Evolutionary conservation across 1,139 yeast genomes (phyloP), one percentile per base, ranked within the genome.

Genomic region (Geotrichum fermentans): DNA sequence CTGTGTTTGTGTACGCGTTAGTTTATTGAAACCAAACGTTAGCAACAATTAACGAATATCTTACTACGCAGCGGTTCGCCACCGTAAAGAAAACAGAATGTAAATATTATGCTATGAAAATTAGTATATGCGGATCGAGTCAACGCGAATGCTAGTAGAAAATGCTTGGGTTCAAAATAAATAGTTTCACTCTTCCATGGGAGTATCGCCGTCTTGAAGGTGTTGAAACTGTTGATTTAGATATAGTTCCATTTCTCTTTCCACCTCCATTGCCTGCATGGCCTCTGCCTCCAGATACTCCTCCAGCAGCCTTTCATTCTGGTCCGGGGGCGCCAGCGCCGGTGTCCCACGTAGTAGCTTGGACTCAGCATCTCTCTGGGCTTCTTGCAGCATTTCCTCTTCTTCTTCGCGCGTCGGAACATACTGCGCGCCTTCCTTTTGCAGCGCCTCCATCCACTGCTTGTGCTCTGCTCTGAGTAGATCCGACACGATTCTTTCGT

Each of bases 381-480:
- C 13, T 16, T 42, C 45, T 17, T 16, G 10, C 21, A 42, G 34
- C 24, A 42, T 29, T 6, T 17, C 45, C 24, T 45, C 45, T n/a
- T 34, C 40, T 26, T 38, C 48, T 17, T 45, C 49, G 16, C 37
- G 41, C 6, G 22, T 21, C 6, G 38, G 33, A 10, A 26, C n/a
- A 7, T 18, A 28, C 26, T 40, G 32, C 17, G 33, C 13, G 7
- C 46, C 46, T 17, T 43, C 41, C 32, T 16, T 17, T 21, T 43
- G 30, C 18, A 34, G 35, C 18, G 33, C 30, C 4, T 26, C 35
- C 32, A 43, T 26, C 49, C 49, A 45, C 18, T 36, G 45, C 26
- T 34, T 38, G 22, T 45, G 44, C 37, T 45, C 49, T 7, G 38
- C 36, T 10, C 26, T 14, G 10, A 40, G 21, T 7, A 45, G 18